Percentiles rank a stretch among this genome's conserved stretches.
phyloP scores from a whole-genome alignment of 2,329 filamentous ascomycete genomes.

The Metarhizium brunneum region DNA sequence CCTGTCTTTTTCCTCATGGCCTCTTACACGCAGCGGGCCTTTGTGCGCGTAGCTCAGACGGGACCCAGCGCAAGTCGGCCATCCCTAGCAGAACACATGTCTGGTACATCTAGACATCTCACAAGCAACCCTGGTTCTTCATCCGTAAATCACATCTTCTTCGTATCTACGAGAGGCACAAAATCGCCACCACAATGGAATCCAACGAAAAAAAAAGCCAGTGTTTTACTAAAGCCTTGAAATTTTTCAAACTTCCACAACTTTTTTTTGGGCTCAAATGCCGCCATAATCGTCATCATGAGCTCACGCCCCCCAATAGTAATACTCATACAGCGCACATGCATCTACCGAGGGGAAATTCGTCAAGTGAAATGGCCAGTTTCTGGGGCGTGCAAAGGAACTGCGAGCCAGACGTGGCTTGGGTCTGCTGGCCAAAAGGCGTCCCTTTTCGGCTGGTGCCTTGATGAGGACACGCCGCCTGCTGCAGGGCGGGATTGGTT shows the following conservation, averaged over 20 bases:
- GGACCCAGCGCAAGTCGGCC: neutral
- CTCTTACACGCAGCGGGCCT: no score
- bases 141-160: no score
- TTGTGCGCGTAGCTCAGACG: neutral
- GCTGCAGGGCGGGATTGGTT: neutral
- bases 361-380: neutral
- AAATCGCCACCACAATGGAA: neutral
- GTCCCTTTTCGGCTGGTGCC: neutral
- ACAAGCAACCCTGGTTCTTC: neutral
- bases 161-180: neutral
- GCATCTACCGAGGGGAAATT: neutral
- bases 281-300: no score
- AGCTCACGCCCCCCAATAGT: no score
- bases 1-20: no score
- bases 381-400: neutral
- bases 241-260: no score
- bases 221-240: no score
- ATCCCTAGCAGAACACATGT: no score
- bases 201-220: neutral
- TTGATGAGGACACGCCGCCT: neutral
- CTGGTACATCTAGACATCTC: neutral
- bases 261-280: no score
- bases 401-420: neutral
- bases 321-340: neutral
- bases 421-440: constrained; percentile 1